Percentiles rank a stretch among this genome's conserved stretches.
Conservation (phyloP, 768 basidiomycete genomes). For the Psilocybe tampanensis region DNA sequence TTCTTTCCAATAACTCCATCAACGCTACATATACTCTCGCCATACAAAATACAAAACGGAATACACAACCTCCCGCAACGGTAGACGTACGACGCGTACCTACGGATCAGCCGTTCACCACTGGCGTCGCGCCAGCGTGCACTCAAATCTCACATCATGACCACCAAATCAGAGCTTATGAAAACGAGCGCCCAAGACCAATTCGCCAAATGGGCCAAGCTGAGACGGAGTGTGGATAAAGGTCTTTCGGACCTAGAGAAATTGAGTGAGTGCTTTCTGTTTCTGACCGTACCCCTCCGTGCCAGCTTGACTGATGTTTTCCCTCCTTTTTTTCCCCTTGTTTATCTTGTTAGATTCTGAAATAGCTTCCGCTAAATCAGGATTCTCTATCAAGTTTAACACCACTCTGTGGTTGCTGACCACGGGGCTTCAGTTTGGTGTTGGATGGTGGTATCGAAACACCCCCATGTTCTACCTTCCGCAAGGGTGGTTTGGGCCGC, state of each 20-base stretch:
- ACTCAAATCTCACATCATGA: slow-evolving; percentile 80
- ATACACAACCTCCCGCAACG: too few relatives aligned
- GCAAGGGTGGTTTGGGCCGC: slow-evolving; percentile 84
- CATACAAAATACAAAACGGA: too few relatives aligned
- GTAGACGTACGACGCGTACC: slow-evolving; percentile 76
- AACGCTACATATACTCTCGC: too few relatives aligned
- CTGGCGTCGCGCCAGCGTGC: slow-evolving; percentile 59
- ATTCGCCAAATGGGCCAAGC: slow-evolving; percentile 98
- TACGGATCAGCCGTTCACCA: slow-evolving; percentile 61
- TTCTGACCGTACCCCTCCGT: slow-evolving; percentile 3
- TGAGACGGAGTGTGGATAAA: slow-evolving; percentile 90
- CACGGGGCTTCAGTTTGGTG: slow-evolving; percentile 80
- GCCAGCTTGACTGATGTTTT: background rate
- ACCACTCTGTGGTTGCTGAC: slow-evolving; percentile 78
- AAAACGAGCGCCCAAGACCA: slow-evolving; percentile 96
- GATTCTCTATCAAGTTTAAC: slow-evolving; percentile 75
- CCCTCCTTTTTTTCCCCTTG: background rate
- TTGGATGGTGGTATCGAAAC: slow-evolving; percentile 92
- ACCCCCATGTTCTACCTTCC: slow-evolving; percentile 95
- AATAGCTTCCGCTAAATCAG: slow-evolving; percentile 56
- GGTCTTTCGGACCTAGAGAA: slow-evolving; percentile 89
- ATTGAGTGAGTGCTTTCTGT: slow-evolving; percentile 66
- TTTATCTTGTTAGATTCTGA: slow-evolving; percentile 56
- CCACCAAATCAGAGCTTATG: slow-evolving; percentile 81
- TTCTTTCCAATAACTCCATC: background rate